Evolutionary conservation across 164 flowering plant genomes (phyloP), one percentile per base, ranked within the genome.

Genomic region (Vitis labrusca): DNA sequence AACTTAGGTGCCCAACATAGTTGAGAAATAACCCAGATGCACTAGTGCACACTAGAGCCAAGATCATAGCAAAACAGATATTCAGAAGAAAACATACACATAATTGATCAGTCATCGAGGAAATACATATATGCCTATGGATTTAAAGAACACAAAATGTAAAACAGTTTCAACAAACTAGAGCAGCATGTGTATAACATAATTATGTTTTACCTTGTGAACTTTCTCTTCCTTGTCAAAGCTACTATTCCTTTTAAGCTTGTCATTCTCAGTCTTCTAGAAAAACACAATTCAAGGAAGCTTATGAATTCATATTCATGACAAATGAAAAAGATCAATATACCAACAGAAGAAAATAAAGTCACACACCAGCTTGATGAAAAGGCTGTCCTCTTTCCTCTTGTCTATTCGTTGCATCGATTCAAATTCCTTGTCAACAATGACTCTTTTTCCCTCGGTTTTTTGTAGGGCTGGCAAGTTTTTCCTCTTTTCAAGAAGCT

Each of bases 161-260:
- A 23, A 23, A 23, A 23, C 27, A 23, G 27, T 23, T 23, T 23
- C 27, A 23, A 23, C 27, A 23, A 23, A 23, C 27, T 29, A 30
- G 13, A 56, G 12, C 5, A 2, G 10, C 12, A 17, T 19, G 13
- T 13, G 8, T 23, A 58, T 23, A 19, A 5, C 19, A 58, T 8
- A 58, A 19, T 58, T 7, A 49, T 48, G 49, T 0, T 17, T 66
- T 44, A 80, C 83, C 83, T 77, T 77, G 5, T 76, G 80, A 63
- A 44, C 76, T 74, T 69, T 80, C 37, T 75, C 81, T 47, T 81
- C 81, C 69, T 80, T 80, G 12, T 75, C 77, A 68, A 73, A 12
- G 57, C 68, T 70, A 10, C 75, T 78, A 62, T 78, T 75, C 73
- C 68, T 74, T 70, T 74, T 76, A 47, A 71, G 78, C 69, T 69